Evolutionary conservation across 306 rosid genomes (phyloP).

Genomic region (Quercus mongolica): DNA sequence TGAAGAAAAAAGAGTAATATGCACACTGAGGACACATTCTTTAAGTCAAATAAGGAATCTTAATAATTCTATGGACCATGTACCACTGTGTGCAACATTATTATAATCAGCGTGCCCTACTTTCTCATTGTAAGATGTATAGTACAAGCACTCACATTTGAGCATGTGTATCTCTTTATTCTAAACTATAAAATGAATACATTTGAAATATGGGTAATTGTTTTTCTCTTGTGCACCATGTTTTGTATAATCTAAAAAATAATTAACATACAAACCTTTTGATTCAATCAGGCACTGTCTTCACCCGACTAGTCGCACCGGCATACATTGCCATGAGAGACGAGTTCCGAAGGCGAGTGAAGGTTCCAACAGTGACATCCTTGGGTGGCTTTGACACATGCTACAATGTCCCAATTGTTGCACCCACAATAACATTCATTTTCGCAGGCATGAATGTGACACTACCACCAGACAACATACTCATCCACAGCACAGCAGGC

Average conservation of each 20-base stretch:
- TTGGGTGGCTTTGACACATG: conserved; percentile 97
- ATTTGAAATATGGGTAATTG: too few relatives aligned
- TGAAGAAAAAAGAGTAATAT: too few relatives aligned
- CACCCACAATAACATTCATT: conserved; percentile 78
- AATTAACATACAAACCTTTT: neutral
- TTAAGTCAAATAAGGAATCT: conserved; percentile 8
- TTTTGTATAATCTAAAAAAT: neutral
- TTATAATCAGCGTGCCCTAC: too few relatives aligned
- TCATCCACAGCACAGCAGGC: conserved; percentile 74
- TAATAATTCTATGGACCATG: neutral
- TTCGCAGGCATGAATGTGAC: conserved; percentile 89
- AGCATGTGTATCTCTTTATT: too few relatives aligned
- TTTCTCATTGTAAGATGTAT: too few relatives aligned
- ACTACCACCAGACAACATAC: conserved; percentile 66
- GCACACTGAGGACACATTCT: neutral
- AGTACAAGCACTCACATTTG: too few relatives aligned
- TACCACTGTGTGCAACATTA: neutral
- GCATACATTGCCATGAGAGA: conserved; percentile 64
- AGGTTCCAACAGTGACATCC: conserved; percentile 36
- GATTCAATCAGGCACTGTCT: conserved; percentile 61
- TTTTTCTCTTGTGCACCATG: too few relatives aligned
- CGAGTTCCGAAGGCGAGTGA: conserved; percentile 66
- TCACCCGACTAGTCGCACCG: conserved; percentile 75
- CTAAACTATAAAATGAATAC: too few relatives aligned
- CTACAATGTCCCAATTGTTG: conserved; percentile 54